A percentile compares a stretch with the other conserved stretches of the same genome.
phyloP scores from a whole-genome alignment of 495 filamentous ascomycete species.

The Podospora appendiculata region DNA sequence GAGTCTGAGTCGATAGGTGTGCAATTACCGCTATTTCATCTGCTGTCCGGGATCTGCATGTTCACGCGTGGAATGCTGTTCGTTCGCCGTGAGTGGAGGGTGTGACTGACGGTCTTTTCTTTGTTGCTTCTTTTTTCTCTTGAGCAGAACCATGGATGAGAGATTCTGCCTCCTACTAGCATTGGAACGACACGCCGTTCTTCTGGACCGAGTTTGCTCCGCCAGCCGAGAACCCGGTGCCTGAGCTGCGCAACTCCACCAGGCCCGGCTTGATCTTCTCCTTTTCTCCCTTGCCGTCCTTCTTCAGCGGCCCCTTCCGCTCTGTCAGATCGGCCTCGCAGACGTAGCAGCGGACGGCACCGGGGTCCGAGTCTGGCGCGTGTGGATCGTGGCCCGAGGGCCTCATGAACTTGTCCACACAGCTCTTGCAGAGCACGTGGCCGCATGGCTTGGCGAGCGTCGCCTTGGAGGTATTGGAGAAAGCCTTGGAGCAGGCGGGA shows the following conservation, averaged over 20 bases:
- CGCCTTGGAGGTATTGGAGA: slow-evolving; percentile 78
- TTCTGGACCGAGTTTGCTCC: slow-evolving; percentile 78
- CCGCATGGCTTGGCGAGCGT: slow-evolving; percentile 88
- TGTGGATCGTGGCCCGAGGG: slow-evolving; percentile 57
- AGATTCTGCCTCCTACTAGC: slow-evolving; percentile 30
- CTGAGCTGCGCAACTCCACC: slow-evolving; percentile 79
- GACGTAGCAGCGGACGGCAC: slow-evolving; percentile 70
- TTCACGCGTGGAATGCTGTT: too few relatives aligned
- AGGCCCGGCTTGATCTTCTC: slow-evolving; percentile 62
- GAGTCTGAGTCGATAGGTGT: too few relatives aligned
- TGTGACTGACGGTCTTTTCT: too few relatives aligned
- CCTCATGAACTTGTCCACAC: slow-evolving; percentile 81
- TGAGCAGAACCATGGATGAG: too few relatives aligned
- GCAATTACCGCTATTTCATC: too few relatives aligned
- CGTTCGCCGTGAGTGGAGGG: too few relatives aligned
- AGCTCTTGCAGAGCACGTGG: slow-evolving; percentile 85
- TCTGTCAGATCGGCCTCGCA: slow-evolving; percentile 72
- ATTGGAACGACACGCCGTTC: slow-evolving; percentile 76
- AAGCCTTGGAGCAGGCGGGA: slow-evolving; percentile 78
- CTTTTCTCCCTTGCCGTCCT: slow-evolving; percentile 46
- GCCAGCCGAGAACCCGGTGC: slow-evolving; percentile 85
- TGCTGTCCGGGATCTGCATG: too few relatives aligned
- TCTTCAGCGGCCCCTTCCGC: slow-evolving; percentile 32
- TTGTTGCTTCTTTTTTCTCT: too few relatives aligned
- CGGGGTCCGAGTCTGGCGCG: slow-evolving; percentile 42